Evolutionary conservation across 2,329 filamentous ascomycete genomes (phyloP).

Genomic region (Lasiodiplodia sp.): DNA sequence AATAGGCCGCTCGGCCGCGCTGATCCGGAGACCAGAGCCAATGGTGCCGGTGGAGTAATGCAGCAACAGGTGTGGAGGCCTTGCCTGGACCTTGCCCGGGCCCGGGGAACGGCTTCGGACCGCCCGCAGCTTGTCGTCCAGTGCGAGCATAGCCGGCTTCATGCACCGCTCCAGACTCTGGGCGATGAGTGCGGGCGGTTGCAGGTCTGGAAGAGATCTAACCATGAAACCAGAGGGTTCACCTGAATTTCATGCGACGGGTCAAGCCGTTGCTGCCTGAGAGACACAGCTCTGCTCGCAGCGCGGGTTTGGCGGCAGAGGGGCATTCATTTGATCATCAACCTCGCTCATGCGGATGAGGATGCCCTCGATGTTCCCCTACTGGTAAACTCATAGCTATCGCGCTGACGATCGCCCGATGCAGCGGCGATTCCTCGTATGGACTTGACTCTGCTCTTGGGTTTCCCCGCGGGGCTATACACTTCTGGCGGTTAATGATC

Average conservation of each 20-base stretch:
- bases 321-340: conserved; percentile 1
- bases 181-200: too few species aligned
- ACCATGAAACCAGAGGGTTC: conserved; percentile 6
- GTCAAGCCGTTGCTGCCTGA: conserved; percentile 11
- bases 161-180: background rate
- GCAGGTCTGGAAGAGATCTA: background rate
- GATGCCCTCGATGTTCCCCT: background rate
- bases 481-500: background rate
- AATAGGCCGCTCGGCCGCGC: conserved; percentile 14
- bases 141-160: background rate
- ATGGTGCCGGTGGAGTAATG: conserved; percentile 21
- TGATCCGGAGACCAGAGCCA: conserved; percentile 25
- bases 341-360: conserved; percentile 5
- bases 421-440: conserved; percentile 17
- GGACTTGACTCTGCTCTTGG: background rate
- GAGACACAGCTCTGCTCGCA: conserved; percentile 7
- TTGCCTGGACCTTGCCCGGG: conserved; percentile 2
- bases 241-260: conserved; percentile 14
- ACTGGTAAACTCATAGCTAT: background rate
- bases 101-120: background rate
- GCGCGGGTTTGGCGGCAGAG: background rate
- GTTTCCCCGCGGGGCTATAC: background rate
- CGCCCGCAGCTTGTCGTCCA: conserved; percentile 4
- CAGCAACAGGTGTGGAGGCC: conserved; percentile 14
- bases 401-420: conserved; percentile 4